Conservation (phyloP, 371 early-diverging fungal genomes). For the Fennellomyces sp. region DNA sequence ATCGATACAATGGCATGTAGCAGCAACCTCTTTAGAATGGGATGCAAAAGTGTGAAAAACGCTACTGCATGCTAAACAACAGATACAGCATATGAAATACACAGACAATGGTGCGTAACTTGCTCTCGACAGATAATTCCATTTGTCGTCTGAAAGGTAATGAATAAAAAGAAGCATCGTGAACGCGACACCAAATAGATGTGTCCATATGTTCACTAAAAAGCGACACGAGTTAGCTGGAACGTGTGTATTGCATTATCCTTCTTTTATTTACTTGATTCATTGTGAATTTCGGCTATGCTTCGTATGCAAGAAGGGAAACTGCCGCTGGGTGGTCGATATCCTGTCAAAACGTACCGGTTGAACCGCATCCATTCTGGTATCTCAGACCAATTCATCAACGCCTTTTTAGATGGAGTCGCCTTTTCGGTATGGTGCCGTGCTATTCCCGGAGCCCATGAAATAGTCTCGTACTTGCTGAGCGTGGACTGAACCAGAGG, state of each 20-base stretch:
- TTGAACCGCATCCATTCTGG: conserved; percentile 82
- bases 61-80: not conserved
- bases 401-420: too few species aligned
- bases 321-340: conserved; percentile 77
- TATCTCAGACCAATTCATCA: conserved; percentile 29
- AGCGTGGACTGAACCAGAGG: too few species aligned
- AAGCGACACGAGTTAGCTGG: too few species aligned
- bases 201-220: not conserved
- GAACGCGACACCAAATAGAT: not conserved
- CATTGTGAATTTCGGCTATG: conserved; percentile 85
- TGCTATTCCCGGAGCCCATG: too few species aligned
- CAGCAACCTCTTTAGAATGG: not conserved
- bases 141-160: not conserved
- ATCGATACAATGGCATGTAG: not conserved
- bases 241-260: too few species aligned
- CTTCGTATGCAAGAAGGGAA: conserved; percentile 73
- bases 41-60: not conserved
- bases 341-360: conserved; percentile 69
- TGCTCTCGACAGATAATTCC: not conserved
- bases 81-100: not conserved
- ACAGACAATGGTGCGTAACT: not conserved
- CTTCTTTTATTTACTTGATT: conserved; percentile 61
- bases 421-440: too few species aligned
- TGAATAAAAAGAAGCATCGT: not conserved
- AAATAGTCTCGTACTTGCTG: too few species aligned